Conservation (phyloP, 257 asterid genomes). For the Leptodermis oblonga region DNA sequence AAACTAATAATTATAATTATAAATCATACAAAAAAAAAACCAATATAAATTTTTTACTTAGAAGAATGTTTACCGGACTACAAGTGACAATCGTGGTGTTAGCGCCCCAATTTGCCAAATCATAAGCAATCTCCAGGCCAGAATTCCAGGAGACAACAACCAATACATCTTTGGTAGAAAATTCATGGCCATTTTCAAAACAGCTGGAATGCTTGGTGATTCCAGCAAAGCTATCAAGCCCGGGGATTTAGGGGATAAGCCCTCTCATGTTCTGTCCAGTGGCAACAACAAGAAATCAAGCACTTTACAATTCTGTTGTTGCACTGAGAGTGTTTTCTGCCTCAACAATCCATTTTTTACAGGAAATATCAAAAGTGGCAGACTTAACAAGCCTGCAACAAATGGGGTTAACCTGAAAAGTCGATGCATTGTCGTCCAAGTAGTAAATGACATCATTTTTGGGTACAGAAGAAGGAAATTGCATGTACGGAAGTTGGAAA, state of each 20-base stretch:
- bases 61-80: slow-evolving; percentile 35
- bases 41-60: not conserved
- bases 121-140: slow-evolving; percentile 69
- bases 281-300: slow-evolving; percentile 45
- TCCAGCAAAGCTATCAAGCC: slow-evolving; percentile 34
- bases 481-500: slow-evolving; percentile 38
- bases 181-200: slow-evolving; percentile 31
- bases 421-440: not conserved
- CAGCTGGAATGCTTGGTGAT: slow-evolving; percentile 36
- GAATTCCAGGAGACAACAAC: slow-evolving; percentile 72
- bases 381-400: slow-evolving; percentile 20
- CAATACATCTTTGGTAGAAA: slow-evolving; percentile 23
- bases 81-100: slow-evolving; percentile 42
- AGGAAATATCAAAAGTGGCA: slow-evolving; percentile 16
- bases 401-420: slow-evolving; percentile 21
- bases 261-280: slow-evolving; percentile 12
- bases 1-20: too few species aligned
- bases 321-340: not conserved
- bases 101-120: slow-evolving; percentile 44
- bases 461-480: slow-evolving; percentile 26
- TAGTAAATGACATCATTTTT: not conserved
- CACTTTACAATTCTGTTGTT: slow-evolving; percentile 10
- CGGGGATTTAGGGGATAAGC: slow-evolving; percentile 1
- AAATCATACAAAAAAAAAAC: not conserved
- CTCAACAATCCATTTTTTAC: slow-evolving; percentile 7